phyloP scores from a whole-genome alignment of 768 basidiomycete species.

The Suillus bovinus region DNA sequence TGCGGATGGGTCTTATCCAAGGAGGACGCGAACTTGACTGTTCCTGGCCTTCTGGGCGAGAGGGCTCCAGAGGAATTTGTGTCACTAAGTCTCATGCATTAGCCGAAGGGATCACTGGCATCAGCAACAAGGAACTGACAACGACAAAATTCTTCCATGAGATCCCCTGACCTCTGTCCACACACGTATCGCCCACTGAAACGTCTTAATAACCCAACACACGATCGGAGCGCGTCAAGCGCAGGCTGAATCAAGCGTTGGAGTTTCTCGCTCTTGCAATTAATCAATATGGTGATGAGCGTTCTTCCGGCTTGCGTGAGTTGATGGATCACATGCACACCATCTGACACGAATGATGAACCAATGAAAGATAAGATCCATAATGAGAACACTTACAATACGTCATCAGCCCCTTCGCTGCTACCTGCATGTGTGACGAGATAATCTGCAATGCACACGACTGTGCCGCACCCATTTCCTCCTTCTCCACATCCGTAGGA shows the following conservation, averaged over 20 bases:
- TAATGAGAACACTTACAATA: constrained; percentile 65
- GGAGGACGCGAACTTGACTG: constrained; percentile 62
- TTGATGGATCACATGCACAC: constrained; percentile 95
- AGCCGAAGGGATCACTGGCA: constrained; percentile 10
- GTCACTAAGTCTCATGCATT: constrained; percentile 51
- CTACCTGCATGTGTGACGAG: constrained; percentile 79
- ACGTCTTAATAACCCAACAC: constrained; percentile 81
- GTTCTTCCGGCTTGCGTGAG: constrained; percentile 92
- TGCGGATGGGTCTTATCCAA: constrained; percentile 88
- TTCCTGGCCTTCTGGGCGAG: constrained; percentile 50
- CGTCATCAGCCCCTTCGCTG: constrained; percentile 89
- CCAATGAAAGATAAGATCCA: constrained; percentile 11
- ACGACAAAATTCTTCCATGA: constrained; percentile 95
- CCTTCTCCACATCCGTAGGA: constrained; percentile 68
- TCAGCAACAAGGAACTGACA: constrained; percentile 41
- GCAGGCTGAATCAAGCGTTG: constrained; percentile 78
- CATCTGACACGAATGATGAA: constrained; percentile 51
- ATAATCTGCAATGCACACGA: constrained; percentile 81
- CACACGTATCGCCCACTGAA: constrained; percentile 94
- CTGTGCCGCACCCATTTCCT: constrained; percentile 77
- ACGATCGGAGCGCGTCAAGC: constrained; percentile 83
- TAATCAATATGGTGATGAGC: constrained; percentile 81
- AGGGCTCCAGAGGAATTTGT: constrained; percentile 81
- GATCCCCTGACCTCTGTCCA: constrained; percentile 85
- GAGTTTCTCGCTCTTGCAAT: constrained; percentile 79